phyloP scores from a whole-genome alignment of 345 rosid genomes.

The Streptanthus diversifolius region DNA sequence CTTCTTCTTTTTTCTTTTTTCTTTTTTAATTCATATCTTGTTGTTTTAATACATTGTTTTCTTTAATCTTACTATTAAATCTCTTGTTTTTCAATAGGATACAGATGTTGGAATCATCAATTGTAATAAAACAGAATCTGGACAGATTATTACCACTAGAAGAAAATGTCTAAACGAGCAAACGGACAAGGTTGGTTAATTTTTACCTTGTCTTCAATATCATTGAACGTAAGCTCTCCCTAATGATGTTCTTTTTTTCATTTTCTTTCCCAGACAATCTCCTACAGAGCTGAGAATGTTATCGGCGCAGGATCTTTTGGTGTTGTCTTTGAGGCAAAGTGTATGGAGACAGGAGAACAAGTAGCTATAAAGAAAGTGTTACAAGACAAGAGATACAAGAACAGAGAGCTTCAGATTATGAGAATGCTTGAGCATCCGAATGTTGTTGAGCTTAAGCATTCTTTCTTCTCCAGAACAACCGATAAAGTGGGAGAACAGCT shows the following conservation, averaged over 20 bases:
- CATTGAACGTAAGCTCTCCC: neutral
- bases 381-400: conserved; percentile 92
- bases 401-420: conserved; percentile 93
- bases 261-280: conserved; percentile 45
- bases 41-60: neutral
- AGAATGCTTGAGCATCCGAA: conserved; percentile 75
- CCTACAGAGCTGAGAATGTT: conserved; percentile 82
- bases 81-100: conserved; percentile 34
- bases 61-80: neutral
- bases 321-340: conserved; percentile 92
- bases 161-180: conserved; percentile 66
- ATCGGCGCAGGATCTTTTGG: conserved; percentile 93
- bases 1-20: neutral
- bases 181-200: conserved; percentile 61
- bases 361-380: conserved; percentile 94
- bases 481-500: conserved; percentile 73
- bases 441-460: conserved; percentile 69
- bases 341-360: conserved; percentile 73
- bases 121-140: conserved; percentile 71
- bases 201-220: neutral
- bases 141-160: conserved; percentile 63
- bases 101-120: conserved; percentile 47
- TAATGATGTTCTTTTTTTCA: neutral
- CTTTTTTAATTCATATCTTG: neutral
- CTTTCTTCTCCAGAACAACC: conserved; percentile 68